Evolutionary conservation across 352 stramenopile species (phyloP).

Genomic region (Phytophthora macrochlamydospora): DNA sequence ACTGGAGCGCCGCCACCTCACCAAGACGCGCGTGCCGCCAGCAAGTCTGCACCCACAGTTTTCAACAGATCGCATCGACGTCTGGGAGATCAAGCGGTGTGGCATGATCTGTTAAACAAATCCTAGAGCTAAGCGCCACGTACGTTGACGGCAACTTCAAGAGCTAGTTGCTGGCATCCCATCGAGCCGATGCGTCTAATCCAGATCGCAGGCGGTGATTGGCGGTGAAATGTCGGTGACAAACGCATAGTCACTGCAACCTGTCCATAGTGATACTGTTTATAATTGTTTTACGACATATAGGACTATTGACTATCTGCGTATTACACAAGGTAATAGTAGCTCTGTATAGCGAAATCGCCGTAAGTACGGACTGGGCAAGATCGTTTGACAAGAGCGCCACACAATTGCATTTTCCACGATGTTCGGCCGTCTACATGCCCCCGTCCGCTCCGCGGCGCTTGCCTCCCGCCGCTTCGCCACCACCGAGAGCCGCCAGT

Average conservation of each 20-base stretch:
- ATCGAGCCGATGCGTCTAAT: conserved; percentile 5
- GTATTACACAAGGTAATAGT: no score
- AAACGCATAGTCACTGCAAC: conserved; percentile 4
- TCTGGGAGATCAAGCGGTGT: conserved; percentile 46
- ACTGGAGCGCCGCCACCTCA: conserved; percentile 39
- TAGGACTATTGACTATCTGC: neutral
- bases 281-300: no score
- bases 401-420: conserved; percentile 15
- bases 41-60: conserved; percentile 48
- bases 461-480: conserved; percentile 43
- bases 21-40: conserved; percentile 31
- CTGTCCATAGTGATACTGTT: neutral
- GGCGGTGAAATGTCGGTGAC: conserved; percentile 2
- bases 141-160: conserved; percentile 7
- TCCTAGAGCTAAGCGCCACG: neutral
- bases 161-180: neutral
- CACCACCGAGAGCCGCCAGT: conserved; percentile 65
- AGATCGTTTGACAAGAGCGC: conserved; percentile 1
- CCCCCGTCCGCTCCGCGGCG: conserved; percentile 20
- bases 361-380: neutral
- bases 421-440: conserved; percentile 35
- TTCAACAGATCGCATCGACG: conserved; percentile 45
- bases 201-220: conserved; percentile 1
- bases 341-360: neutral
- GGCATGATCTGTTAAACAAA: neutral